Conservation (phyloP, 2,329 filamentous ascomycete genomes). For the Fusarium euwallaceae region DNA sequence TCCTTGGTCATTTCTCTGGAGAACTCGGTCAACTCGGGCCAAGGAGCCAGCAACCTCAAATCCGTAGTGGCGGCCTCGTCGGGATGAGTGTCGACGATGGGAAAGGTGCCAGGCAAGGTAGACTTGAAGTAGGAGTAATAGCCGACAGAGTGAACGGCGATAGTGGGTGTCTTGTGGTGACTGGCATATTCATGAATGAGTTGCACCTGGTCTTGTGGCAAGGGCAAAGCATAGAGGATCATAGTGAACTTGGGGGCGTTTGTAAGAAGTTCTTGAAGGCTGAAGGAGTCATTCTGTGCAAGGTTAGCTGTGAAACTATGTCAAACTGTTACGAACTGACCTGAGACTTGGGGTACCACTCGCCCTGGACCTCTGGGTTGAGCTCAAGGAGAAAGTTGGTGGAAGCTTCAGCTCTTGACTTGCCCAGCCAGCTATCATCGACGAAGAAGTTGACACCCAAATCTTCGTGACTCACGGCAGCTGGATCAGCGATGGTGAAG, state of each 20-base stretch:
- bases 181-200: slow-evolving; percentile 62
- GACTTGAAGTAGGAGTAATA: slow-evolving; percentile 94
- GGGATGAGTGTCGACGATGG: slow-evolving; percentile 95
- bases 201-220: slow-evolving; percentile 58
- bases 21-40: slow-evolving; percentile 83
- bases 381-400: slow-evolving; percentile 84
- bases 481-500: slow-evolving; percentile 90
- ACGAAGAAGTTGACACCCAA: slow-evolving; percentile 98
- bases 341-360: slow-evolving; percentile 70
- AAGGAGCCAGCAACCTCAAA: slow-evolving; percentile 85
- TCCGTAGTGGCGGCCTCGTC: slow-evolving; percentile 88
- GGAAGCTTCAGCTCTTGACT: slow-evolving; percentile 82
- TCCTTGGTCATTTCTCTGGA: slow-evolving; percentile 74
- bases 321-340: slow-evolving; percentile 10
- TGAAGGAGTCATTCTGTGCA: slow-evolving; percentile 47
- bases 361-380: slow-evolving; percentile 90
- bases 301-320: slow-evolving; percentile 13
- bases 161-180: slow-evolving; percentile 75
- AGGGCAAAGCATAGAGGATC: slow-evolving; percentile 68
- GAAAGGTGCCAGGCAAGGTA: slow-evolving; percentile 81
- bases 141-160: slow-evolving; percentile 89
- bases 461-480: slow-evolving; percentile 82
- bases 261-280: slow-evolving; percentile 59
- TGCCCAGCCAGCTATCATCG: slow-evolving; percentile 81
- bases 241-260: slow-evolving; percentile 61